Conservation (phyloP, 2,329 filamentous ascomycete genomes). For the Septoria linicola region DNA sequence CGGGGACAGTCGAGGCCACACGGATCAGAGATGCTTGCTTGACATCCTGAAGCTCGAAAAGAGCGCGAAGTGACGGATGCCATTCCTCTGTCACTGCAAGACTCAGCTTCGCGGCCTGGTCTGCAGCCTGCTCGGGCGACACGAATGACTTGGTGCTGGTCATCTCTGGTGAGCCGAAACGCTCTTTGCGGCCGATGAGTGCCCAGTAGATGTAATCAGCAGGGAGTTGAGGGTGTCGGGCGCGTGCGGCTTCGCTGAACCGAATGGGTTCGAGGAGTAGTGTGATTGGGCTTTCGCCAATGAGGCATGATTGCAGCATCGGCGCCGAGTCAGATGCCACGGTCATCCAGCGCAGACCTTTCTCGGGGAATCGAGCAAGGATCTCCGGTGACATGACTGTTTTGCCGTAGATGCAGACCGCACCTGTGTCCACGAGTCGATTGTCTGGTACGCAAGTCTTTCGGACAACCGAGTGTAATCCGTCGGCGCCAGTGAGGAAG, state of each 20-base stretch:
- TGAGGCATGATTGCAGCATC: constrained; percentile 26
- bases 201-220: constrained; percentile 29
- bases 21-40: constrained; percentile 37
- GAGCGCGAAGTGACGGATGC: constrained; percentile 23
- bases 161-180: constrained; percentile 15
- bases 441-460: constrained; percentile 23
- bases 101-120: constrained; percentile 20
- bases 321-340: constrained; percentile 21
- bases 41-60: constrained; percentile 27
- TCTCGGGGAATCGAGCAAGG: constrained; percentile 19
- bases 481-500: constrained; percentile 30
- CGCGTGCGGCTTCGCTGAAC: constrained; percentile 21
- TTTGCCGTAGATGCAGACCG: constrained; percentile 30
- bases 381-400: constrained; percentile 26
- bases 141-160: constrained; percentile 9
- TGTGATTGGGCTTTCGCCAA: constrained; percentile 26
- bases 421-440: constrained; percentile 26
- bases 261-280: constrained; percentile 27
- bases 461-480: constrained; percentile 28
- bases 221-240: constrained; percentile 19
- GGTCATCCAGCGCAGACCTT: constrained; percentile 27
- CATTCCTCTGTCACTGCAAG: constrained; percentile 26
- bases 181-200: constrained; percentile 26
- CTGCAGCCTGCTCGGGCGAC: constrained; percentile 8
- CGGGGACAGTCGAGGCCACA: constrained; percentile 37